Base-by-base conservation (phyloP, 163 green algal genomes). In the Scenedesmus sp. region DNA sequence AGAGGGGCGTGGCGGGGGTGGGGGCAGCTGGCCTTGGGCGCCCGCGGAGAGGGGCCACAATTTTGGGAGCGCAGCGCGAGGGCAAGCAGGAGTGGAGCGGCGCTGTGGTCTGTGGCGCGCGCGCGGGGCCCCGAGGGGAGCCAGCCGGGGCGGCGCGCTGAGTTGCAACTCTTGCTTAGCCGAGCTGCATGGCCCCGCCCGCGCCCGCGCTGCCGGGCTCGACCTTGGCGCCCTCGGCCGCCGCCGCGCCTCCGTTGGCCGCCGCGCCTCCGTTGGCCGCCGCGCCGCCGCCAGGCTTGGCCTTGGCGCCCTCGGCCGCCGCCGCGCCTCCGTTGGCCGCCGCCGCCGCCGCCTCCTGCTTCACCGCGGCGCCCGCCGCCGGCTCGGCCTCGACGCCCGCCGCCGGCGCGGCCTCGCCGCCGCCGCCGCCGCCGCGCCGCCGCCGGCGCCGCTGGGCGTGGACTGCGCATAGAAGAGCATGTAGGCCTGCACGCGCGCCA, bases 391-490 rank as follows among this genome's bases (percentile, higher is more conserved):
- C 60, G 39, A 53, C 34, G 15, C 34, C 62, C 53, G 62, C 62
- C 33, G 29, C 34, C 33, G n/a, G 7, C 10, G 39, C 39, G 39
- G 39, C 39, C 39, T 47, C 6, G 6, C 39, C 39, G 13, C 18
- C 62, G 9, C n/a, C 31, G 36, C 36, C 31, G 33, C 18, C 17
- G 17, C 17, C 18, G 34, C 18, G 69, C 69, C 54, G 54, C 69
- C 48, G 34, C 74, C 60, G 28, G 31, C 70, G 1, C 62, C 62
- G 54, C 73, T 75, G 0, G 75, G 53, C 29, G 57, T 45, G 13
- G 63, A 29, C 51, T 89, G 84, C 34, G 70, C 60, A 77, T 97
- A 98, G 73, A 95, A 98, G 15, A 98, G 86, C 91, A 98, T 91
- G 90, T 98, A 98, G 10, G 91, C 94, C 83, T 98, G 91, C 51